Percentiles rank a stretch among this genome's conserved stretches.
phyloP scores from a whole-genome alignment of 306 rosid species.

The Benincasa hispida region DNA sequence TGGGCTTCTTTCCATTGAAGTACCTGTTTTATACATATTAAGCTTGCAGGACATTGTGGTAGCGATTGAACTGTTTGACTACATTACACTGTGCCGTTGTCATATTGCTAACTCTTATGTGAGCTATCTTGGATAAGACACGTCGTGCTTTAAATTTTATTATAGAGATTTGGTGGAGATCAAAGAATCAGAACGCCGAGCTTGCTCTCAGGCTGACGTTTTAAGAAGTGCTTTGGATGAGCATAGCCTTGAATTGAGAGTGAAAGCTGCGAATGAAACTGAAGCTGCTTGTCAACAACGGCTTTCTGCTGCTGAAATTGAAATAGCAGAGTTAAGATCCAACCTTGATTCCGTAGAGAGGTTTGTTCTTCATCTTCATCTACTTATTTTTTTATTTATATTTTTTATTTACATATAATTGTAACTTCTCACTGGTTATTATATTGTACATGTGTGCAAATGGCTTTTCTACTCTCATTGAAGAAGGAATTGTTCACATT shows the following conservation, averaged over 20 bases:
- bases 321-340: slow-evolving; percentile 57
- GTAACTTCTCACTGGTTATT: background rate
- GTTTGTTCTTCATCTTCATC: slow-evolving; percentile 23
- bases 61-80: background rate
- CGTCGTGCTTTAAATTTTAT: slow-evolving; percentile 18
- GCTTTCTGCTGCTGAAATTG: slow-evolving; percentile 75
- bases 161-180: slow-evolving; percentile 52
- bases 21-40: background rate
- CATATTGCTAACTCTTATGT: background rate
- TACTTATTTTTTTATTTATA: background rate
- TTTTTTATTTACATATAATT: background rate
- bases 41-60: background rate
- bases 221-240: slow-evolving; percentile 82
- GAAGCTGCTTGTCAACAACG: slow-evolving; percentile 90
- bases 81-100: background rate
- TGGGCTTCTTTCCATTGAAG: background rate
- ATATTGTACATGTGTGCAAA: background rate
- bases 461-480: background rate
- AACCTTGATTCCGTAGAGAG: slow-evolving; percentile 69
- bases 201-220: slow-evolving; percentile 54
- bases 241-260: slow-evolving; percentile 83
- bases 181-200: slow-evolving; percentile 74
- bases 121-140: background rate
- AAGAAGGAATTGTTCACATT: background rate
- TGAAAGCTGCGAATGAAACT: slow-evolving; percentile 92